phyloP scores from a whole-genome alignment of 768 basidiomycete species.

The Podaxis carcinomalis region DNA sequence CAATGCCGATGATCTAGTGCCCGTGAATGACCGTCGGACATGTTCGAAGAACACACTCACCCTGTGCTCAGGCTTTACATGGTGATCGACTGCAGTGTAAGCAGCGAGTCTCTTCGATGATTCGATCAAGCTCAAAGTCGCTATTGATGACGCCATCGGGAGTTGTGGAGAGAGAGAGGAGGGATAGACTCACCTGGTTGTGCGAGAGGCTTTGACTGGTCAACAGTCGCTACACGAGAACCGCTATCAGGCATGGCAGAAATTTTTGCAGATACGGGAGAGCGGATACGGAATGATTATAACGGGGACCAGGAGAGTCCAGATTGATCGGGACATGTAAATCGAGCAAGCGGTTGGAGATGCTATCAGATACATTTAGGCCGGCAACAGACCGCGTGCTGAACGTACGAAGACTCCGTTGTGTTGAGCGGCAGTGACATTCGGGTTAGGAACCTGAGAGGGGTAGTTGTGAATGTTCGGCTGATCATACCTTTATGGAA shows the following conservation, averaged over 20 bases:
- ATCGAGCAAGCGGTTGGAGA: not conserved
- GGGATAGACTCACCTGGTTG: not conserved
- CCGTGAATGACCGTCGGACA: not conserved
- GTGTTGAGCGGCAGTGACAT: constrained; percentile 3
- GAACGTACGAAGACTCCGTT: constrained; percentile 2
- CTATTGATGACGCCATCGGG: not conserved
- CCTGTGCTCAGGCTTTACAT: constrained; percentile 79
- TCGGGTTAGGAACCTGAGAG: not conserved
- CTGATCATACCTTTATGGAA: constrained; percentile 12
- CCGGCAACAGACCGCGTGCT: not conserved
- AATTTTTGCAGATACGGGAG: not conserved
- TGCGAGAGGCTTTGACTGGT: not conserved
- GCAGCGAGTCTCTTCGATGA: constrained; percentile 88
- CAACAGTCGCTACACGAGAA: not conserved
- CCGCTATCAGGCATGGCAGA: not conserved
- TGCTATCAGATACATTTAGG: not conserved
- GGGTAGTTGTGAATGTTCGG: not conserved
- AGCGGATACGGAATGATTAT: not conserved
- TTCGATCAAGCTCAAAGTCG: constrained; percentile 53
- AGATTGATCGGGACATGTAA: not conserved
- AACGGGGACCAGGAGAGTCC: not conserved
- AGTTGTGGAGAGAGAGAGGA: not conserved
- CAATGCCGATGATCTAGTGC: constrained; percentile 79
- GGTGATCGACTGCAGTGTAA: constrained; percentile 88
- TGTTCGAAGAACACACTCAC: constrained; percentile 34